Base-by-base conservation (phyloP, 768 basidiomycete genomes). In the Suillus spraguei region DNA sequence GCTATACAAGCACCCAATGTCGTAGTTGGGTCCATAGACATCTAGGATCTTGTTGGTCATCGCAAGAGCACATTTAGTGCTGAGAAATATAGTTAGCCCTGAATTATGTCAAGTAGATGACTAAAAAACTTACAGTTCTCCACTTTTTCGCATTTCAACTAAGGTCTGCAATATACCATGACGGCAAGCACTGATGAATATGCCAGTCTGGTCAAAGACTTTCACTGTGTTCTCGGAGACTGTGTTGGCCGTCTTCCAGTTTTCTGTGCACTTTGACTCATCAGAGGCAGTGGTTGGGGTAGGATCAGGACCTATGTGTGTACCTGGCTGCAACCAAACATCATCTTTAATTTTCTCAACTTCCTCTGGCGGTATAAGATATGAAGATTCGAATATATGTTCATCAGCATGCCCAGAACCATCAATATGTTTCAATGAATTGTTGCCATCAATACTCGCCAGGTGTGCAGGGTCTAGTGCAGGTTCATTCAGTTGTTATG, bases 41-140 rank as follows among this genome's bases (percentile, higher is more conserved):
- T 74, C 63, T 6, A 78, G 63, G 14, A 70, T 47, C 38, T 69
- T 68, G 5, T 66, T 65, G 6, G 74, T 36, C 13, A 64, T 63
- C 4, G 74, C 46, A 2, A 63, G 38, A 0, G n/a, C 24, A 38
- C 60, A 63, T 11, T 63, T 63, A 6, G 33, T 13, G 14, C 13
- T 39, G n/a, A n/a, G n/a, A n/a, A n/a, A n/a, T n/a, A n/a, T n/a
- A n/a, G n/a, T n/a, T n/a, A n/a, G n/a, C n/a, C n/a, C n/a, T 2
- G 36, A 39, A 39, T 60, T 49, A 52, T 24, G 36, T 72, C 77
- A 60, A n/a, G n/a, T n/a, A n/a, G n/a, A n/a, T n/a, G n/a, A n/a
- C n/a, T n/a, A n/a, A n/a, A n/a, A n/a, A n/a, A n/a, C n/a, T n/a
- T 69, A 79, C 78, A 79, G 62, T 63, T 81, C 76, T 4, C 78